A percentile compares a stretch with the other conserved stretches of the same genome.
These are phyloP conservation scores for Termitomyces heimii DNA, from an alignment of 768 basidiomycete species.

Conservation along the genomic window DNA sequence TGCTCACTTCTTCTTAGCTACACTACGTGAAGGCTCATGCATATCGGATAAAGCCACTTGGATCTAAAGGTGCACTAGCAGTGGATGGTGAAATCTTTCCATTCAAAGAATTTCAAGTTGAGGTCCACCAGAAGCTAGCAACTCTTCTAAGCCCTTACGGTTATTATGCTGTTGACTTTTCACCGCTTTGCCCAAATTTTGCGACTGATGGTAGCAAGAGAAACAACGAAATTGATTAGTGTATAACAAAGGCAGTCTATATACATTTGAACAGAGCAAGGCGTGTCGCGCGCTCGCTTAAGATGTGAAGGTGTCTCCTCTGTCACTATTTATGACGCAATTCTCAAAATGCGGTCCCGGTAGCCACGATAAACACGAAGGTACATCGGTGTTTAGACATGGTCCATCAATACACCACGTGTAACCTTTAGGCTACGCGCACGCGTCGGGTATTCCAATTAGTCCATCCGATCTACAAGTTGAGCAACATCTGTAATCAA, in stretches of 20 bases:
- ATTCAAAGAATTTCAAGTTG: constrained; percentile 71
- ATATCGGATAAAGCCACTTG: constrained; percentile 63
- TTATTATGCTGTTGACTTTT: constrained; percentile 53
- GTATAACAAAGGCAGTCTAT: not conserved
- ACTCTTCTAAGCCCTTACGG: constrained; percentile 62
- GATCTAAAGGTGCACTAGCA: constrained; percentile 47
- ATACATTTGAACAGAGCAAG: not conserved
- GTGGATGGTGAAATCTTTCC: constrained; percentile 79
- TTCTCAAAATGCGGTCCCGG: too few relatives aligned
- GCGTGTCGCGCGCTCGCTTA: not conserved
- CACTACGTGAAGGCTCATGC: constrained; percentile 70
- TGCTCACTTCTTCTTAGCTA: constrained; percentile 34
- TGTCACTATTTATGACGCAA: not conserved
- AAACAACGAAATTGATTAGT: not conserved
- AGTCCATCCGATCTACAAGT: not conserved
- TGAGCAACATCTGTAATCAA: not conserved
- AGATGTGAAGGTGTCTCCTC: not conserved
- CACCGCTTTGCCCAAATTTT: not conserved
- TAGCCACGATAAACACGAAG: too few relatives aligned
- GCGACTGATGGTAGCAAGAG: not conserved
- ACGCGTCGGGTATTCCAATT: too few relatives aligned
- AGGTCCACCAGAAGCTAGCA: constrained; percentile 64
- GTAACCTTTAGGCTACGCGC: not conserved
- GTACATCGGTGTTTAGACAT: too few relatives aligned
- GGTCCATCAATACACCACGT: too few relatives aligned